Percentiles rank a stretch among this genome's conserved stretches.
phyloP scores from a whole-genome alignment of 129 eudicot genomes.

The Tagetes patula region DNA sequence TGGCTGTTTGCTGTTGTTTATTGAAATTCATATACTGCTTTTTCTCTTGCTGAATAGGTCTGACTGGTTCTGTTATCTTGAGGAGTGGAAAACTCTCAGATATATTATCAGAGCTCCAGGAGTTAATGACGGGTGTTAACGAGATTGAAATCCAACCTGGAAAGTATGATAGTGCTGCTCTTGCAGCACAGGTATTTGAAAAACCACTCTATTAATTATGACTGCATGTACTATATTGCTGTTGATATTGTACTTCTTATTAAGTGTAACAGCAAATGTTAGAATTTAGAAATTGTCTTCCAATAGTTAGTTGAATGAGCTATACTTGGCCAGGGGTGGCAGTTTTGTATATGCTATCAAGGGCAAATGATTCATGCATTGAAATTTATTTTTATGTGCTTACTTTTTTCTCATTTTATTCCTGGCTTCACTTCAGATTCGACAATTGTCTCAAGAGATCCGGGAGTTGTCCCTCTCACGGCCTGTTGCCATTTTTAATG shows the following conservation, averaged over 20 bases:
- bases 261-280: neutral
- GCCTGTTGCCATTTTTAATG: slow-evolving; percentile 71
- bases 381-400: slow-evolving; percentile 14
- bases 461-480: slow-evolving; percentile 68
- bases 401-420: neutral
- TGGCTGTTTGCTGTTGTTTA: neutral
- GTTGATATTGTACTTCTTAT: neutral
- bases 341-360: neutral
- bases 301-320: neutral
- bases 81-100: slow-evolving; percentile 83
- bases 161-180: slow-evolving; percentile 67
- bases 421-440: slow-evolving; percentile 50
- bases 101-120: slow-evolving; percentile 72
- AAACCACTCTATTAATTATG: neutral
- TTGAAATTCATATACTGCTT: neutral
- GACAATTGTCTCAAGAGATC: slow-evolving; percentile 81
- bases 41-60: slow-evolving; percentile 43
- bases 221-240: neutral
- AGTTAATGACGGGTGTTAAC: slow-evolving; percentile 64
- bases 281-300: neutral
- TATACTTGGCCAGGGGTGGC: neutral
- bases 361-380: neutral
- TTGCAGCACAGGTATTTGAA: slow-evolving; percentile 72
- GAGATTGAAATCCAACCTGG: slow-evolving; percentile 67
- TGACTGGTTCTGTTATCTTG: slow-evolving; percentile 77